These are phyloP conservation scores for Mucor ambiguus DNA, from an alignment of 371 early-diverging fungal species.

Conservation along the genomic window DNA sequence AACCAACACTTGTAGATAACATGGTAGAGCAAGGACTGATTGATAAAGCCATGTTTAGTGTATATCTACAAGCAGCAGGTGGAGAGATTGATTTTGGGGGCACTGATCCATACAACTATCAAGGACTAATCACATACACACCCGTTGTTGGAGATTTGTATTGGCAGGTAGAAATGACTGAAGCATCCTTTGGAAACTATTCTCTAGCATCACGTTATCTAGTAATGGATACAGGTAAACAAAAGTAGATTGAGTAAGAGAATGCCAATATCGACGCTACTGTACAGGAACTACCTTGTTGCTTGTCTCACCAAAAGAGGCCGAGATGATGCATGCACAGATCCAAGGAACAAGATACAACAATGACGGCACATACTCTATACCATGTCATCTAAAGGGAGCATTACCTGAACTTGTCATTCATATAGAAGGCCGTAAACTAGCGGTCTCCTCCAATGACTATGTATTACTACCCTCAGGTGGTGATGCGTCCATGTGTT, in stretches of 20 bases:
- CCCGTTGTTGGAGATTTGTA: conserved; percentile 70
- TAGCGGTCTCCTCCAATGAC: conserved; percentile 54
- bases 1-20: conserved; percentile 63
- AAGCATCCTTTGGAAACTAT: conserved; percentile 46
- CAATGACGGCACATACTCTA: conserved; percentile 51
- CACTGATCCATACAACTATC: conserved; percentile 52
- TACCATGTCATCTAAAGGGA: conserved; percentile 51
- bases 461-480: conserved; percentile 59
- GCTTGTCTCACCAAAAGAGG: conserved; percentile 65
- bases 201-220: conserved; percentile 34
- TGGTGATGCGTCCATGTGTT: conserved; percentile 50
- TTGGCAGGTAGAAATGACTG: conserved; percentile 72
- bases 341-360: conserved; percentile 59
- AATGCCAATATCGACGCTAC: background rate
- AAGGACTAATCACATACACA: conserved; percentile 61
- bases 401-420: conserved; percentile 52
- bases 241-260: background rate
- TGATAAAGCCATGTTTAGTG: conserved; percentile 66
- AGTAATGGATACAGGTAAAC: conserved; percentile 56
- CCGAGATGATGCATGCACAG: conserved; percentile 63
- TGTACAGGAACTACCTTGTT: conserved; percentile 65
- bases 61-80: conserved; percentile 53
- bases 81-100: conserved; percentile 74
- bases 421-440: conserved; percentile 50
- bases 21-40: conserved; percentile 65